Base-by-base conservation (phyloP, 805 yeast genomes). In the Candida ascalaphidarum region DNA sequence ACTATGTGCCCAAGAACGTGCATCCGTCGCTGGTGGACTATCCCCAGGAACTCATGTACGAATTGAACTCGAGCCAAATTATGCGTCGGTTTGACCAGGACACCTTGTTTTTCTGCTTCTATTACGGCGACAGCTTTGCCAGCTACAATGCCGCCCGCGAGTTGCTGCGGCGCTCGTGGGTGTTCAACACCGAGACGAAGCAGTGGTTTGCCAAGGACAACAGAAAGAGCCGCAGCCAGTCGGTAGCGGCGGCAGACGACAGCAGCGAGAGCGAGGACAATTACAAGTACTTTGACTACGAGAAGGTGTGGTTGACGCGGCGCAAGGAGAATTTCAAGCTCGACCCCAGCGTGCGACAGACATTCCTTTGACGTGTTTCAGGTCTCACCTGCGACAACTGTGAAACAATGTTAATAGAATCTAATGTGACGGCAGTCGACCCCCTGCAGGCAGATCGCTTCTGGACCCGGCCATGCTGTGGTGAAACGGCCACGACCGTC, bases 41-140 rank as follows among this genome's bases (percentile, higher is more conserved):
- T 56, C 98, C 98, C 2, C 84, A 77, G 48, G 92, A 81, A 35
- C 88, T 88, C 18, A 65, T 77, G 54, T 73, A 74, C 33, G 82
- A 75, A 47, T 60, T 72, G 30, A 79, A 75, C 28, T 74, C 77
- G 37, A 65, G 76, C 11, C 61, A 65, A 29, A 54, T 81, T 23
- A 65, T 83, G 55, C 61, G 70, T 16, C 84, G 80, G 43, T 71
- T 89, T 44, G 94, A 85, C 46, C 63, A 77, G 18, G 96, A 86
- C 47, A 89, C 97, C 2, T 57, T 92, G 40, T 88, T 89, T 41
- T 92, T 83, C 64, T 81, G 89, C 28, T 92, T 92, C 57, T 92
- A 92, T 59, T 92, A 86, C 53, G 41, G 32, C 17, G 56, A 56
- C 37, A 43, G 45, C 33, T 41, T 58, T 27, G 57, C 64, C 30